Conservation (phyloP, 164 flowering plant genomes). For the Magnolia kwangsiensis region DNA sequence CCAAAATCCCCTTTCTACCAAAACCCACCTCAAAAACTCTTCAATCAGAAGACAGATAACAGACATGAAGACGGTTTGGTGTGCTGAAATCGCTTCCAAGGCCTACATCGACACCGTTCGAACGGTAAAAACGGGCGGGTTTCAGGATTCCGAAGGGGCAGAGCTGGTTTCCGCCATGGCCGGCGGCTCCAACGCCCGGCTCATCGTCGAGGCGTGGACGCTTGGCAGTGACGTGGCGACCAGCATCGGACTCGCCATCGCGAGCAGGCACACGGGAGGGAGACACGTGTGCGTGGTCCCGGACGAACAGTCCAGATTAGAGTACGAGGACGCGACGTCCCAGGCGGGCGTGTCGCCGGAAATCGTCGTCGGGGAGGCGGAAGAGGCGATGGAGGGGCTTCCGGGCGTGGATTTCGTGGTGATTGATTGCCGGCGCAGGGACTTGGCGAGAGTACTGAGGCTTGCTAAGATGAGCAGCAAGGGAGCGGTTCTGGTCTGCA, state of each 20-base stretch:
- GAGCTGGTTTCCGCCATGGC: constrained; percentile 61
- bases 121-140: constrained; percentile 36
- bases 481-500: constrained; percentile 77
- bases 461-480: constrained; percentile 43
- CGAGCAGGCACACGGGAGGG: constrained; percentile 55
- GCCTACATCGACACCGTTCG: constrained; percentile 80
- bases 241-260: constrained; percentile 66
- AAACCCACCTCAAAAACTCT: neutral
- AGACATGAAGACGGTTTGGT: constrained; percentile 79
- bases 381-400: constrained; percentile 45
- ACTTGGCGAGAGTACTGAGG: constrained; percentile 43
- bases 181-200: constrained; percentile 46
- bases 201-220: constrained; percentile 64
- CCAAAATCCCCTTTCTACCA: too few species aligned
- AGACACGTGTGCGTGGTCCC: constrained; percentile 80
- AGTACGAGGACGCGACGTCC: constrained; percentile 39
- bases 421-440: constrained; percentile 47
- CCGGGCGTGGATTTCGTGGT: constrained; percentile 75
- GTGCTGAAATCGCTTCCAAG: constrained; percentile 70
- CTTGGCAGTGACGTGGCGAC: constrained; percentile 44
- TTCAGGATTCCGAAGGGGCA: constrained; percentile 39
- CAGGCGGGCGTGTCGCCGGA: constrained; percentile 38
- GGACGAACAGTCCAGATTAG: constrained; percentile 48
- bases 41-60: neutral
- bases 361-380: constrained; percentile 58